phyloP scores from a whole-genome alignment of 768 basidiomycete genomes.

The Pleurotus cornucopiae region DNA sequence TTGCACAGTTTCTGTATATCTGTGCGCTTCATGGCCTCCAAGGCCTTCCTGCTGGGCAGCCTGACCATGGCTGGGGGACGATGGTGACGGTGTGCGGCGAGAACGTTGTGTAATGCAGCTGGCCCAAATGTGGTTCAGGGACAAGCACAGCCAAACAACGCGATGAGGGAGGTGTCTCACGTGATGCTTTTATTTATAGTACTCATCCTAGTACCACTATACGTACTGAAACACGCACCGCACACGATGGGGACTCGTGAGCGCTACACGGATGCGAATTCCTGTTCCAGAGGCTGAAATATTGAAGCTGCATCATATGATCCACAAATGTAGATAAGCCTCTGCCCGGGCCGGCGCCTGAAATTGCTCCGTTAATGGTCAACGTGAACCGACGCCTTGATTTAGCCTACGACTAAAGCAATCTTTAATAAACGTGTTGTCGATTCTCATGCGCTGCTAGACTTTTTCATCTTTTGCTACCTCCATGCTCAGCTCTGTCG shows the following conservation, averaged over 20 bases:
- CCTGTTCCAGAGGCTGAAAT: no score
- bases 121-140: slow-evolving; percentile 8
- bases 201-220: no score
- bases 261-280: no score
- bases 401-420: not conserved
- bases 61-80: slow-evolving; percentile 29
- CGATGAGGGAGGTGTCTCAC: not conserved
- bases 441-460: not conserved
- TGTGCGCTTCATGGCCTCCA: slow-evolving; percentile 42
- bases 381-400: slow-evolving; percentile 4
- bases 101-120: slow-evolving; percentile 1
- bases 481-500: slow-evolving; percentile 14
- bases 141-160: slow-evolving; percentile 4
- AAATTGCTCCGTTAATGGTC: slow-evolving; percentile 4
- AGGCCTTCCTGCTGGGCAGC: slow-evolving; percentile 34
- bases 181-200: not conserved
- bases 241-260: no score
- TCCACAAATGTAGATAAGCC: no score
- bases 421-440: not conserved
- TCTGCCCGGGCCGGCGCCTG: not conserved
- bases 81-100: not conserved
- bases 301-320: no score
- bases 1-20: slow-evolving; percentile 69
- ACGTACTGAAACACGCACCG: no score
- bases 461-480: not conserved